Percentiles rank a stretch among this genome's conserved stretches.
Evolutionary conservation across 305 asterid species (phyloP).

Genomic region (Fraxinus sp.): DNA sequence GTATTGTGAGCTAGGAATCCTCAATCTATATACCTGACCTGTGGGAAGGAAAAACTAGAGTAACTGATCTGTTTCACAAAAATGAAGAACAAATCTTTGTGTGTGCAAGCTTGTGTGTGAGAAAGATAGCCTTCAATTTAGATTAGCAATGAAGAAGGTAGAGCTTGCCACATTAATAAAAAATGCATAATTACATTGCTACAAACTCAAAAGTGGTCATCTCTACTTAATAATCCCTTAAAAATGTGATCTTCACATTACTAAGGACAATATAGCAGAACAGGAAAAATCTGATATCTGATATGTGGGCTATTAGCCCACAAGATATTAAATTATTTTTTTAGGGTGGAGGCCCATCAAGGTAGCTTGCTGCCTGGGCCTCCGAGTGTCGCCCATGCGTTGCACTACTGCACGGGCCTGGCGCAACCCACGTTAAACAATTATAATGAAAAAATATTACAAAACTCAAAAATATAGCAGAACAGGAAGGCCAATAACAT

Average conservation of each 20-base stretch:
- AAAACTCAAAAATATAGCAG: neutral
- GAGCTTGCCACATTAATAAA: neutral
- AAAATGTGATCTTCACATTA: neutral
- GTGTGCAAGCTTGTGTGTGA: neutral
- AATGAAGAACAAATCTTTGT: neutral
- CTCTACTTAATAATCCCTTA: neutral
- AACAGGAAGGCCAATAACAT: neutral
- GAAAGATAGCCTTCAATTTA: neutral
- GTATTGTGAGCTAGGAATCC: constrained; percentile 70
- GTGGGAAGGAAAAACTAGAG: constrained; percentile 26
- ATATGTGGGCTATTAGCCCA: no score
- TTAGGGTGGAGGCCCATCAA: no score
- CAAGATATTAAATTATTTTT: no score
- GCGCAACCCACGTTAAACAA: no score
- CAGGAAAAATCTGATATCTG: neutral
- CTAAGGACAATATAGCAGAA: neutral
- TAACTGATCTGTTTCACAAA: neutral
- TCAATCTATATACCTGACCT: constrained; percentile 80
- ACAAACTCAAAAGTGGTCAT: neutral
- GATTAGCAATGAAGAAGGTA: neutral
- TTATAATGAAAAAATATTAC: no score
- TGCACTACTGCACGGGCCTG: no score
- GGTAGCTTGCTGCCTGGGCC: no score
- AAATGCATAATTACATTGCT: neutral
- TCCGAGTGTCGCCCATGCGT: no score